Conservation (phyloP, 2,329 filamentous ascomycete species). For the Uncinocarpus reesii region DNA sequence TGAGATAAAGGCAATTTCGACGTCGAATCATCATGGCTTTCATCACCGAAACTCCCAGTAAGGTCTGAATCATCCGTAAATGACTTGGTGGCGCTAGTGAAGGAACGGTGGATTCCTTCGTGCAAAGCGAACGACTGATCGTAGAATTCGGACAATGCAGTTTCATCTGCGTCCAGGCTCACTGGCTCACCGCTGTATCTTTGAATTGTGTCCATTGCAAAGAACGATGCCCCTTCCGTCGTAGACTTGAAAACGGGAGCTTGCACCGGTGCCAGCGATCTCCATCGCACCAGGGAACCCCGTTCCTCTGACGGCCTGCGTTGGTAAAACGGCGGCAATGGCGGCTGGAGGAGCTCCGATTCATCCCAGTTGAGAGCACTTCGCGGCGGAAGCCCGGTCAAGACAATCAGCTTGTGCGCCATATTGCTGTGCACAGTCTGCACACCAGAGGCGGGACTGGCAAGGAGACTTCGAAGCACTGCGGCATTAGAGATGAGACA, state of each 20-base stretch:
- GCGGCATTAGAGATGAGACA: neutral
- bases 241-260: slow-evolving; percentile 6
- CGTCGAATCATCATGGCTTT: slow-evolving; percentile 7
- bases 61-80: slow-evolving; percentile 14
- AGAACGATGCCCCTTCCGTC: slow-evolving; percentile 14
- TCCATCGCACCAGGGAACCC: slow-evolving; percentile 14
- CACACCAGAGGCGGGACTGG: neutral
- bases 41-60: slow-evolving; percentile 11
- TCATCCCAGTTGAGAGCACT: slow-evolving; percentile 47
- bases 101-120: slow-evolving; percentile 33
- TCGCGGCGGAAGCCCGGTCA: slow-evolving; percentile 53
- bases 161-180: slow-evolving; percentile 21
- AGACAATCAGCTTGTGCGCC: slow-evolving; percentile 36
- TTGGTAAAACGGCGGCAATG: slow-evolving; percentile 28
- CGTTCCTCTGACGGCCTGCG: neutral
- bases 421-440: slow-evolving; percentile 16
- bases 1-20: slow-evolving; percentile 15
- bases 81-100: slow-evolving; percentile 10
- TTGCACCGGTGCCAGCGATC: slow-evolving; percentile 10
- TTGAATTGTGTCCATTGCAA: slow-evolving; percentile 16
- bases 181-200: slow-evolving; percentile 15
- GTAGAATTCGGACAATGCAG: slow-evolving; percentile 55
- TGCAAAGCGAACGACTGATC: slow-evolving; percentile 67
- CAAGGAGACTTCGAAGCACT: neutral
- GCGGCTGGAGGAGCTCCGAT: slow-evolving; percentile 38